phyloP scores from a whole-genome alignment of 2,329 filamentous ascomycete genomes.

The Pseudogymnoascus sp. region DNA sequence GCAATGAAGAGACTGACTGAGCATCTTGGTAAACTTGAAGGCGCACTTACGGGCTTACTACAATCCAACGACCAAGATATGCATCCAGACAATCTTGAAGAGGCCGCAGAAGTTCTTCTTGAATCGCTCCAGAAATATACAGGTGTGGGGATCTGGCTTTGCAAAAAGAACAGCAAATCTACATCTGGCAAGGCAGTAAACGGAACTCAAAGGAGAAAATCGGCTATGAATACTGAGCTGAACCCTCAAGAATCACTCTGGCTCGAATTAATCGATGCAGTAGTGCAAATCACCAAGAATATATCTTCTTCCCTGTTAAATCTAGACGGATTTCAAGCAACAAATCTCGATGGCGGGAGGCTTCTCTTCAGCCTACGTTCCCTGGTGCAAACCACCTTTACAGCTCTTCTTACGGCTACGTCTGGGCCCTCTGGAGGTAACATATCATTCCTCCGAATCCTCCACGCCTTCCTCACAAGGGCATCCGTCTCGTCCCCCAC shows the following conservation, averaged over 20 bases:
- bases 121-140: slow-evolving; percentile 80
- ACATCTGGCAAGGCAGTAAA: slow-evolving; percentile 21
- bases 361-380: slow-evolving; percentile 64
- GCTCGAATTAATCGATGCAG: slow-evolving; percentile 55
- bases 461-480: slow-evolving; percentile 80
- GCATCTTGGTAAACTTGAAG: slow-evolving; percentile 74
- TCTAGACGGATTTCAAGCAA: slow-evolving; percentile 24
- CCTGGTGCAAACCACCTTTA: slow-evolving; percentile 86
- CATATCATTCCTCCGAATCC: slow-evolving; percentile 77
- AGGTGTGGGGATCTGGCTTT: slow-evolving; percentile 92
- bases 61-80: slow-evolving; percentile 51
- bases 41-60: slow-evolving; percentile 68
- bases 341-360: slow-evolving; percentile 49
- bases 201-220: slow-evolving; percentile 36
- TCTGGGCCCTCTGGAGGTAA: slow-evolving; percentile 47
- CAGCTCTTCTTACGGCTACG: slow-evolving; percentile 72
- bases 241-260: slow-evolving; percentile 52
- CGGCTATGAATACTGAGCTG: slow-evolving; percentile 39
- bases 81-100: slow-evolving; percentile 49
- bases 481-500: slow-evolving; percentile 78
- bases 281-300: slow-evolving; percentile 58
- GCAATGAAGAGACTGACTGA: slow-evolving; percentile 81
- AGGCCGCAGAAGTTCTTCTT: slow-evolving; percentile 67
- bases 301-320: slow-evolving; percentile 51
- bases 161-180: slow-evolving; percentile 73